Base-by-base conservation (phyloP, 2,329 filamentous ascomycete genomes). In the Fusarium nanum region DNA sequence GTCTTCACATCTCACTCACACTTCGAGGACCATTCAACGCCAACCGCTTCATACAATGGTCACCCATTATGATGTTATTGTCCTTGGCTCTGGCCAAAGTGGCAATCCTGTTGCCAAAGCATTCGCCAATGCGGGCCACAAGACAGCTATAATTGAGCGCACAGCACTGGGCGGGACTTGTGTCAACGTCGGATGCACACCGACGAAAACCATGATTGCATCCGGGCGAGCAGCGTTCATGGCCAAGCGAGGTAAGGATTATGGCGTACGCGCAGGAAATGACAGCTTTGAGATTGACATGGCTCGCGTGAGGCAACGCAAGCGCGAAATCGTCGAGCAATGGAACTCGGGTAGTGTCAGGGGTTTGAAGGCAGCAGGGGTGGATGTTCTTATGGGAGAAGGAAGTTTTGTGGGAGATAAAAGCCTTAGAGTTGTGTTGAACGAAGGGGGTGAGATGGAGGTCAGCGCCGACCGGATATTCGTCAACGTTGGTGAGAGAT, bases 131-230 rank as follows among this genome's bases (percentile, higher is more conserved):
- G 79, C 83, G 5, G 81, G 81, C 28, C 78, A 80, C 18, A 82
- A 81, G 53, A 83, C 83, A 1, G 81, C 81, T 8, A 76, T 87
- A 27, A 77, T 87, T 54, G 86, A 87, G 70, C 76, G 80, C n/a
- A 64, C 78, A 0, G 80, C 85, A 56, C 77, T 88, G 4, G 85
- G 84, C n/a, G 86, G 85, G 13, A 85, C 83, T 59, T 87, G 85
- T 67, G 77, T 87, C 56, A 87, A 87, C 59, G 84, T 85, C 64
- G 86, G 86, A 7, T 88, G 86, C 70, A 87, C 86, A 13, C 86
- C 86, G 0, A 87, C 86, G 22, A 88, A 88, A 73, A 87, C 86
- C 11, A 83, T 88, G 81, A 83, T 88, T 50, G 82, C 86, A 5
- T 85, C 83, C 22, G 86, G 84, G 2, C 78, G 84, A 6, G 80